Base-by-base conservation (phyloP, 495 filamentous ascomycete species). In the Xylaria telfairii region DNA sequence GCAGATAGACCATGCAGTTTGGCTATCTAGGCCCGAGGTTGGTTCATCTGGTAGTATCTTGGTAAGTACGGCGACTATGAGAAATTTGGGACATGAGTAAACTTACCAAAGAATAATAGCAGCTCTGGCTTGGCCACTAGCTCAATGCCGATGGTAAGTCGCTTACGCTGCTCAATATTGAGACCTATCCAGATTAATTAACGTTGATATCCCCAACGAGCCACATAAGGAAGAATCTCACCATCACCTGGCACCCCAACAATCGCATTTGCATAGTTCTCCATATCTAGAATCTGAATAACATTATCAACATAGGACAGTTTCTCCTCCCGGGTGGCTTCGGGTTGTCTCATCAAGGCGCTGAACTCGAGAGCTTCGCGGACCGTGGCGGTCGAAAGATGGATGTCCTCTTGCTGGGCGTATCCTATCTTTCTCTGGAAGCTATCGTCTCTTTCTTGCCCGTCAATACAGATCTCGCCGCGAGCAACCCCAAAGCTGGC, bases 381-480 rank as follows among this genome's bases (percentile, higher is more conserved):
- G 21, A 94, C 91, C 2, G 92, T 95, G 0, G 87, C 84, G 0
- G 91, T 93, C 32, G 86, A 83, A 19, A 95, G 85, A 77, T 96
- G 93, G 1, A 97, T 85, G 84, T 97, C 94, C 19, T 90, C 87
- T 75, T 95, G 92, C 72, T 95, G 90, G 12, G 91, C 92, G 72
- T 94, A 95, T n/a, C 92, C 92, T 6, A 90, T 92, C 78, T 91
- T 92, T 2, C 92, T 87, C 71, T 92, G 90, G 80, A 93, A 93
- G 0, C 87, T 89, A 21, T 83, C 81, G 73, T 92, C 88, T 13
- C 88, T 84, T 44, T 81, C 84, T 13, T 83, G 81, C 0, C 90
- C 91, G 70, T 92, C 87, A 2, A 94, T 87, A 1, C 89, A 78
- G 82, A 92, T 89, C 39, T 90, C 85, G 10, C 92, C 92, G 34